Evolutionary conservation across 768 basidiomycete genomes (phyloP).

Genomic region (Lactarius sanguifluus): DNA sequence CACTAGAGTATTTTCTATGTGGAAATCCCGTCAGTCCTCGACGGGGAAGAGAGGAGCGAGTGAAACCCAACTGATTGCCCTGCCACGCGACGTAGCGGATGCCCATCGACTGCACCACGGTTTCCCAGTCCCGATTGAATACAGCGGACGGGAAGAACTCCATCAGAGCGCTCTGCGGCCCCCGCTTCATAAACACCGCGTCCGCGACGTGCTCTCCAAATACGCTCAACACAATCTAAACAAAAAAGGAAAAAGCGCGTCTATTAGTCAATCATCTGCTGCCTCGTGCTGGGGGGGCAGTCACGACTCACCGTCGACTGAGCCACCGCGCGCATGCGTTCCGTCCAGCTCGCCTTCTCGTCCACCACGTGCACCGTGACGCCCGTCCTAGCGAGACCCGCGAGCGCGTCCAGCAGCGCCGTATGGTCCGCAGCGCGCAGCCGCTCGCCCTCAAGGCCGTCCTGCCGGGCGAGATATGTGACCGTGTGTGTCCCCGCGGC

Average conservation of each 20-base stretch:
- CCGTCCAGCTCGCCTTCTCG: slow-evolving; percentile 23
- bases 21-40: not conserved
- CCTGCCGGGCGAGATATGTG: slow-evolving; percentile 68
- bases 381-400: slow-evolving; percentile 41
- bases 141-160: slow-evolving; percentile 26
- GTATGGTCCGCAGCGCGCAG: slow-evolving; percentile 57
- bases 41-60: not conserved
- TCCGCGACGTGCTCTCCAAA: slow-evolving; percentile 25
- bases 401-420: slow-evolving; percentile 57
- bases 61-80: slow-evolving; percentile 21
- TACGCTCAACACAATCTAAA: slow-evolving; percentile 25
- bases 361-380: slow-evolving; percentile 22
- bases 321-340: slow-evolving; percentile 26
- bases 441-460: slow-evolving; percentile 46
- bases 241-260: not conserved
- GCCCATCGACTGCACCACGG: slow-evolving; percentile 26
- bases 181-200: slow-evolving; percentile 25
- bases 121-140: slow-evolving; percentile 27
- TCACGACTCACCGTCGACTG: slow-evolving; percentile 23
- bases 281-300: not conserved
- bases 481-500: slow-evolving; percentile 46
- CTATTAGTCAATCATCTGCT: not conserved
- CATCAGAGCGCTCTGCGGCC: slow-evolving; percentile 19
- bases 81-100: slow-evolving; percentile 27
- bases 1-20: slow-evolving; percentile 24